Conservation (phyloP, 2,329 filamentous ascomycete species). For the Exophiala mesophila region DNA sequence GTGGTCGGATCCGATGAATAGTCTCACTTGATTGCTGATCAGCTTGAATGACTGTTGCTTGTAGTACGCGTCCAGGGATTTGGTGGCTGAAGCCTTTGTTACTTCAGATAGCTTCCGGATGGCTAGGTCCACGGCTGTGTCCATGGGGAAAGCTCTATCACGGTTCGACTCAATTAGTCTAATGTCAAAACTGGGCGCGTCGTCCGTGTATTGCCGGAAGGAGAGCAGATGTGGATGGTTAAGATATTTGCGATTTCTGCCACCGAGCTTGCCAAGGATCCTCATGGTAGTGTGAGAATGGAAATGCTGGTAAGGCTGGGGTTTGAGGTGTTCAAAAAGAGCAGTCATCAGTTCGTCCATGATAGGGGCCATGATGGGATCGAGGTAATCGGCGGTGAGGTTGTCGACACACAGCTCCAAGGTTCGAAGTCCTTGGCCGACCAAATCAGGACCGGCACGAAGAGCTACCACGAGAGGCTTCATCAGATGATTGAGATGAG, state of each 20-base stretch:
- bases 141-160: slow-evolving; percentile 80
- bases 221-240: slow-evolving; percentile 79
- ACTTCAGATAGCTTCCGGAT: slow-evolving; percentile 81
- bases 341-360: slow-evolving; percentile 99
- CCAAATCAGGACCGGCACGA: slow-evolving; percentile 83
- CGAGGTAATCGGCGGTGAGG: slow-evolving; percentile 91
- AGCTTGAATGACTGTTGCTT: slow-evolving; percentile 89
- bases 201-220: slow-evolving; percentile 82
- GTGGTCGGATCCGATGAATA: slow-evolving; percentile 80
- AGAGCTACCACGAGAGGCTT: slow-evolving; percentile 92
- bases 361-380: slow-evolving; percentile 98
- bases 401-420: slow-evolving; percentile 97
- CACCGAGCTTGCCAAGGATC: slow-evolving; percentile 92
- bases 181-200: slow-evolving; percentile 80
- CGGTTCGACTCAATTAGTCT: slow-evolving; percentile 83
- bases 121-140: slow-evolving; percentile 81
- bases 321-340: slow-evolving; percentile 89
- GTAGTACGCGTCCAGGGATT: slow-evolving; percentile 74
- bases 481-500: slow-evolving; percentile 96
- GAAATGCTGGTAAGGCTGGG: slow-evolving; percentile 93
- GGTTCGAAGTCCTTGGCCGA: slow-evolving; percentile 88
- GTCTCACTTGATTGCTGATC: slow-evolving; percentile 81
- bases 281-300: slow-evolving; percentile 97
- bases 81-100: slow-evolving; percentile 58
- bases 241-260: slow-evolving; percentile 91